Conservation (phyloP, 257 asterid genomes). For the Jaltomata sinuosa region DNA sequence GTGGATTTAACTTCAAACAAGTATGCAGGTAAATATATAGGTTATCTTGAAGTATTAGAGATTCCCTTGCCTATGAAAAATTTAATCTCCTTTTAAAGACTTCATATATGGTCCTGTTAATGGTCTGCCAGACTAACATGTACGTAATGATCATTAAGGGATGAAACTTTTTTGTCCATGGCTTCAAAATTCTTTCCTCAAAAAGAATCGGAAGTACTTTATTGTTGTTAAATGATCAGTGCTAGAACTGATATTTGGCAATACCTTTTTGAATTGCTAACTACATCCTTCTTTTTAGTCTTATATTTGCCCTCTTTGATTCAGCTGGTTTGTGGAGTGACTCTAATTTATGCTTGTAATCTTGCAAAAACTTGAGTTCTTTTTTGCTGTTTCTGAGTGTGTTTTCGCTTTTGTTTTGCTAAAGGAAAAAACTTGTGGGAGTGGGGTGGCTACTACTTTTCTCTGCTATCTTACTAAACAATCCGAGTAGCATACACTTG, state of each 20-base stretch:
- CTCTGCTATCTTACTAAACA: background rate
- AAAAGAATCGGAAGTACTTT: background rate
- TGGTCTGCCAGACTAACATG: no score
- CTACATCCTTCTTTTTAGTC: background rate
- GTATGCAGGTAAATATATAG: constrained; percentile 54
- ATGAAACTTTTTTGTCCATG: background rate
- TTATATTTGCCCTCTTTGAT: background rate
- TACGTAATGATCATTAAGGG: no score
- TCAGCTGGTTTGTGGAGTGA: background rate
- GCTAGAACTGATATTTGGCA: background rate
- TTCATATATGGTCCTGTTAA: no score
- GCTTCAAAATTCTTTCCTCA: background rate
- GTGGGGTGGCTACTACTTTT: background rate
- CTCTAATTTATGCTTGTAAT: background rate
- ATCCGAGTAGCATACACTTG: background rate
- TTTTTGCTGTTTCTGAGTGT: background rate
- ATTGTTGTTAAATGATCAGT: background rate
- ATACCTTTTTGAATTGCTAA: background rate
- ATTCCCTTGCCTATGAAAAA: background rate
- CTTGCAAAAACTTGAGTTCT: background rate
- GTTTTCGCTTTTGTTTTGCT: background rate
- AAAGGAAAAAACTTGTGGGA: background rate
- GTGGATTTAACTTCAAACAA: constrained; percentile 94
- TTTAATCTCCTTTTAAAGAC: background rate
- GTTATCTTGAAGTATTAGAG: background rate